These are phyloP conservation scores for Harringtonia aguacate DNA, from an alignment of 2,329 filamentous ascomycete species.

Conservation along the genomic window DNA sequence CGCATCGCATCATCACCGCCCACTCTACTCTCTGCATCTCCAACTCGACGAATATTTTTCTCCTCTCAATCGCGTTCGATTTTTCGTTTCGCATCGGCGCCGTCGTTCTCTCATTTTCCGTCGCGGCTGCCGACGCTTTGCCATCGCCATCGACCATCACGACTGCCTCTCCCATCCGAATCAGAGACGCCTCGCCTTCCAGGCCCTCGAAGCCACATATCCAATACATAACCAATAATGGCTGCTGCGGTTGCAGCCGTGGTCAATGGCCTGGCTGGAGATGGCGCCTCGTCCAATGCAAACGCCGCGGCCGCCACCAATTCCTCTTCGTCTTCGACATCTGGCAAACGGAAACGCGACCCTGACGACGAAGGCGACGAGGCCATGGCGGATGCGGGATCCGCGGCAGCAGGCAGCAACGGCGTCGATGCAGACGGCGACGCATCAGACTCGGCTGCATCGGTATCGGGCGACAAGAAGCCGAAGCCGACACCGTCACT, in stretches of 20 bases:
- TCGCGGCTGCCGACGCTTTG: not conserved
- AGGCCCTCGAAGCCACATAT: no score
- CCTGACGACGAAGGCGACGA: constrained; percentile 25
- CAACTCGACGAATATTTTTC: not conserved
- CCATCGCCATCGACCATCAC: no score
- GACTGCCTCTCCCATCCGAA: no score
- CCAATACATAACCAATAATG: no score
- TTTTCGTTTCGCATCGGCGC: no score
- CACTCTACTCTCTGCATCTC: not conserved
- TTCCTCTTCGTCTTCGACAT: constrained; percentile 12
- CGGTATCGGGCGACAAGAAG: not conserved
- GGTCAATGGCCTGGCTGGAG: constrained; percentile 19
- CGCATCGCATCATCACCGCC: not conserved
- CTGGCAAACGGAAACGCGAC: constrained; percentile 49
- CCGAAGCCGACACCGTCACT: not conserved
- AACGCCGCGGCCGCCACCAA: constrained; percentile 14
- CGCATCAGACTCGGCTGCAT: not conserved
- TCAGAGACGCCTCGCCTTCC: no score
- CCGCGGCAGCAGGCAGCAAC: not conserved
- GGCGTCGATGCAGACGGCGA: not conserved
- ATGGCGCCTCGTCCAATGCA: constrained; percentile 16
- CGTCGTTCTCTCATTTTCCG: no score
- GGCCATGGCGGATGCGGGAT: constrained; percentile 6
- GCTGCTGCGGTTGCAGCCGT: constrained; percentile 19
- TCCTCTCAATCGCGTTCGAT: not conserved